Evolutionary conservation across 2,329 filamentous ascomycete genomes (phyloP), one percentile per base, ranked within the genome.

Genomic region (Pseudocercospora ulei): DNA sequence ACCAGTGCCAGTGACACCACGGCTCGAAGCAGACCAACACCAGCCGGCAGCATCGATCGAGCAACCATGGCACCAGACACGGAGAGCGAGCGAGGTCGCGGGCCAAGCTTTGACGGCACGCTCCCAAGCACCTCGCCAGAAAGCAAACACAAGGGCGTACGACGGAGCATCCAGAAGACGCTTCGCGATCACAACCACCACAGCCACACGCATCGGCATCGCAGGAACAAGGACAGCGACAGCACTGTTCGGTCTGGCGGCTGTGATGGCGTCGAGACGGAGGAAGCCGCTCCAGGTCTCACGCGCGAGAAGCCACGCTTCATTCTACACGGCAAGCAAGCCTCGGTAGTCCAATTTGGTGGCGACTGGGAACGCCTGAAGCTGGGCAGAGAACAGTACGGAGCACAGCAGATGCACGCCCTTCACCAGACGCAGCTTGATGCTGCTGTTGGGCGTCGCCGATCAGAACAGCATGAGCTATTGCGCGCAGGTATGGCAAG

Each of bases 261-360:
- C 19, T 25, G 30, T 16, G 43, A 43, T 11, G 43, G 39, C 7
- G 17, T 28, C 23, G 46, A 48, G 7, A 22, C 16, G 2, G 46
- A 48, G 19, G 46, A 64, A 66, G 81, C 57, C 23, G 81, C 84
- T 50, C 56, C 57, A 13, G 77, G 81, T 7, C 69, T 98, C 7
- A 70, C 81, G 4, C 77, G 90, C 31, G 80, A 81, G 7, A 76
- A 82, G 7, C 85, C 85, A 3, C 93, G 84, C 53, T 98, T 98
- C 60, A 93, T 90, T 3, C 79, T 98, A 3, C 90, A 98, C 56
- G 88, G 90, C 44, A 98, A 96, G 67, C 96, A 98, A 62, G 90
- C 90, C 2, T 94, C 86, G 1, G 83, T 98, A 39, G 84, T 98
- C 51, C 92, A 84, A n/a, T 92, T 98, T 58, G 86, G 87, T 5